Evolutionary conservation across 2,329 filamentous ascomycete genomes (phyloP).

Genomic region (Bipolaris sorokiniana): DNA sequence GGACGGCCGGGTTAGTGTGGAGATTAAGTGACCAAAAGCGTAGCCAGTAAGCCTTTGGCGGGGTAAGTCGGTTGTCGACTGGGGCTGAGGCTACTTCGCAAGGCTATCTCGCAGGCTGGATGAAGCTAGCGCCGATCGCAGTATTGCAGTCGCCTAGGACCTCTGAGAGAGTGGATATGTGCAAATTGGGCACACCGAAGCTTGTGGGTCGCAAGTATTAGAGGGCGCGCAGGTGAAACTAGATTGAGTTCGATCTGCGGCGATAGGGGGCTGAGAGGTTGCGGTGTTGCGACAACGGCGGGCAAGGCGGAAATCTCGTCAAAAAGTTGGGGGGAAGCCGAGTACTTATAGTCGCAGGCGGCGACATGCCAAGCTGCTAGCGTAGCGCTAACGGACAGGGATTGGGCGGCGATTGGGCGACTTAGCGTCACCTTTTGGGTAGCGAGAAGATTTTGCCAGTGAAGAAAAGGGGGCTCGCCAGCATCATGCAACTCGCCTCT

Average conservation of each 20-base stretch:
- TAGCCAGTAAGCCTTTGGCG: constrained; percentile 53
- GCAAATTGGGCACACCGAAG: constrained; percentile 30
- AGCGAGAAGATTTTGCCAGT: constrained; percentile 35
- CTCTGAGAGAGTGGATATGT: constrained; percentile 42
- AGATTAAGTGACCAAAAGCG: constrained; percentile 47
- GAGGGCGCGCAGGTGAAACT: constrained; percentile 40
- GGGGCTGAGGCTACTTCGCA: constrained; percentile 33
- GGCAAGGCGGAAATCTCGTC: constrained; percentile 38
- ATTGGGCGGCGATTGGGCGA: constrained; percentile 14
- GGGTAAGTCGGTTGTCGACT: constrained; percentile 26
- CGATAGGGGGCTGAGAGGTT: constrained; percentile 32
- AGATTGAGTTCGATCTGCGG: constrained; percentile 37
- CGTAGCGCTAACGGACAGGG: constrained; percentile 19
- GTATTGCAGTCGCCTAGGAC: constrained; percentile 31
- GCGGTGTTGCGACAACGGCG: constrained; percentile 36
- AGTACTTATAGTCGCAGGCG: constrained; percentile 31
- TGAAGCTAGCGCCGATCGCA: constrained; percentile 42
- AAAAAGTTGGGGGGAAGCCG: constrained; percentile 32
- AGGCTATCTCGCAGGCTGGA: constrained; percentile 36
- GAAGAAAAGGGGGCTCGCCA: constrained; percentile 32
- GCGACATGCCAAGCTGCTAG: constrained; percentile 16
- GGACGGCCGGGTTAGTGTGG: constrained; percentile 35
- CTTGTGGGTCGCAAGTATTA: constrained; percentile 36
- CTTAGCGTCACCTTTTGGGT: constrained; percentile 30
- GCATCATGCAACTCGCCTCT: constrained; percentile 25